A percentile compares a stretch with the other conserved stretches of the same genome.
phyloP scores from a whole-genome alignment of 2,329 filamentous ascomycete genomes.

The Lasiodiplodia gonubiensis region DNA sequence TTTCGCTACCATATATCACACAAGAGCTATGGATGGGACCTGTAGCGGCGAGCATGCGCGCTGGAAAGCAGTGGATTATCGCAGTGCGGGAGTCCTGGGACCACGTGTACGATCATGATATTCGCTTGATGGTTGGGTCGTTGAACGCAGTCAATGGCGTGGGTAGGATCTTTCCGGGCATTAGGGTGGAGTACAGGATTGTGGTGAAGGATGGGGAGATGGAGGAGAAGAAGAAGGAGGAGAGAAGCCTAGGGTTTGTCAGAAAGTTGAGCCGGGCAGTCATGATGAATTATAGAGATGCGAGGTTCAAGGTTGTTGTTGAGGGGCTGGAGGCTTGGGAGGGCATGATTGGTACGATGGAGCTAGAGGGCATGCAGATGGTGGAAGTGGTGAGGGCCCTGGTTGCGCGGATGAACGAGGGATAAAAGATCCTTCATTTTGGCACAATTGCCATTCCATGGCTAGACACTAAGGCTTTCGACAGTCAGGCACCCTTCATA shows the following conservation, averaged over 20 bases:
- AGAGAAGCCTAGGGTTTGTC: neutral
- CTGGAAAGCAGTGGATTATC: neutral
- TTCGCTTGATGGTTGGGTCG: neutral
- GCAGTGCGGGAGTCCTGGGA: neutral
- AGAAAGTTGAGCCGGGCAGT: neutral
- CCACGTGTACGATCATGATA: neutral
- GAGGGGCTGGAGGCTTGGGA: conserved; percentile 1
- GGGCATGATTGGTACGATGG: neutral
- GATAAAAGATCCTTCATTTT: neutral
- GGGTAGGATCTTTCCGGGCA: neutral
- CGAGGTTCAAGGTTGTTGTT: neutral
- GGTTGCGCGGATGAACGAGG: neutral
- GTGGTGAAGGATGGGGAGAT: neutral
- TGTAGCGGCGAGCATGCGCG: neutral
- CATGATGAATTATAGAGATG: neutral
- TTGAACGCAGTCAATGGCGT: neutral
- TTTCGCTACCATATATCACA: neutral
- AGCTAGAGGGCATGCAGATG: neutral
- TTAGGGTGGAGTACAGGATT: neutral
- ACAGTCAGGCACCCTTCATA: neutral
- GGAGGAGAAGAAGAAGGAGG: neutral
- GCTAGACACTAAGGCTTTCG: neutral
- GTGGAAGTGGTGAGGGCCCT: neutral
- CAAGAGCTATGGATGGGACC: neutral
- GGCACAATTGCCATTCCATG: neutral